Evolutionary conservation across 495 filamentous ascomycete genomes (phyloP).

Genomic region (Cercophora newfieldiana): DNA sequence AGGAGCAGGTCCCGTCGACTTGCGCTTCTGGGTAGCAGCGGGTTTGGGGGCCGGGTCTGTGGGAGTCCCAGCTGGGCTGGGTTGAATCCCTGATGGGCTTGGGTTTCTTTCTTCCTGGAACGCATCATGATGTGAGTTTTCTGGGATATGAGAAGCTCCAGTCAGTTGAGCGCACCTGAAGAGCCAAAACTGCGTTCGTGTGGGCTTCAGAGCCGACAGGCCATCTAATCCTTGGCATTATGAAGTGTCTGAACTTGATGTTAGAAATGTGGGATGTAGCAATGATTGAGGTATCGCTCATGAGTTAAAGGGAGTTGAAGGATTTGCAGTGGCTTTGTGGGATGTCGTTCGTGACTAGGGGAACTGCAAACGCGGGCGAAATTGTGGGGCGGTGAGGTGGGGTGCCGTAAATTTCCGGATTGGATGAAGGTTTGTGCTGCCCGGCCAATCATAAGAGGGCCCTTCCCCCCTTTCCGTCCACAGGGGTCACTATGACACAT

Average conservation of each 20-base stretch:
- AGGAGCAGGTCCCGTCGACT: no score
- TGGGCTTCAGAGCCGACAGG: neutral
- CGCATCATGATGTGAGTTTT: no score
- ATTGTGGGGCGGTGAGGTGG: neutral
- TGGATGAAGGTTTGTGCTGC: neutral
- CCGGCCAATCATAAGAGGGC: neutral
- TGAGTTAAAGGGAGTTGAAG: no score
- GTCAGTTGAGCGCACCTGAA: neutral
- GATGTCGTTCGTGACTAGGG: neutral
- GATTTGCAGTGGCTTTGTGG: neutral
- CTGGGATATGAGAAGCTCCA: neutral
- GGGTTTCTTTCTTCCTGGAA: no score
- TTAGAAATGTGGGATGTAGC: no score
- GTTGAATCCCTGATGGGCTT: no score
- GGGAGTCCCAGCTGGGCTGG: no score
- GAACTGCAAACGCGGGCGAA: neutral
- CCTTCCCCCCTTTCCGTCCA: neutral
- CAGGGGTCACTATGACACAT: neutral
- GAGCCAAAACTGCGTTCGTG: neutral
- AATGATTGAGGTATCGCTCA: no score
- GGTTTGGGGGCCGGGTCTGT: no score
- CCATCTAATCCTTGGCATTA: constrained; percentile 3
- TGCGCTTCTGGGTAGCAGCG: no score
- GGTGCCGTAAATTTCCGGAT: neutral
- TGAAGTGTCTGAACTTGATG: no score